Evolutionary conservation across 1,139 yeast species (phyloP), one percentile per base, ranked within the genome.

Genomic region (Hyphopichia pseudoburtonii): DNA sequence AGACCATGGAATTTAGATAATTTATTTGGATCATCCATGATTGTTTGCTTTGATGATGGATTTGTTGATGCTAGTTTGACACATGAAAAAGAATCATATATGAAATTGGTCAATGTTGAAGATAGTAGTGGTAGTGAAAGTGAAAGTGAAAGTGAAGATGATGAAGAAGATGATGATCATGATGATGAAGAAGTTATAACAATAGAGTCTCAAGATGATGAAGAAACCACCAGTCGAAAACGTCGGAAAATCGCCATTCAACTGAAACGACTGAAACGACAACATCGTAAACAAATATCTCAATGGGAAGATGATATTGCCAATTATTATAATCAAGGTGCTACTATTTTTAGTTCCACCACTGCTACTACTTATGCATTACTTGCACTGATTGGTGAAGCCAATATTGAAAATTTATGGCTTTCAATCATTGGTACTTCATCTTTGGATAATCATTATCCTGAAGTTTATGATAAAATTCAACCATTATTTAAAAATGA

Each of bases 1-100:
- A 69, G 97, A 45, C 99, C 98, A 3, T 92, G 97, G 97, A 89
- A 89, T 59, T 66, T 94, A 48, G 96, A 90, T 55, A 94, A 94
- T 57, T 57, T 92, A 36, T 90, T 87, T 70, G 96, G 95, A 3
- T 82, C 95, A 2, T 77, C 80, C n/a, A 71, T 80, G 49, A 79
- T 92, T 9, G 71, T 78, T 5, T 92, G 97, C 57, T 76, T 90
- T 43, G 97, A 92, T 54, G 98, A 92, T 56, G 96, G 96, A 1
- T 71, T 66, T 36, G 73, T 88, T 3, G 82, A 80, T 36, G 75
- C 72, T 30, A 79, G 77, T 36, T 57, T 85, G 37, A 42, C 42
- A n/a, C 54, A 60, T 3, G 84, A 82, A 49, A 74, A 69, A 45
- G 57, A 61, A 7, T 85, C 92, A 9, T 85, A 83, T 50, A 57